Evolutionary conservation across 768 basidiomycete genomes (phyloP), one percentile per base, ranked within the genome.

Genomic region (Pleurotus cornucopiae): DNA sequence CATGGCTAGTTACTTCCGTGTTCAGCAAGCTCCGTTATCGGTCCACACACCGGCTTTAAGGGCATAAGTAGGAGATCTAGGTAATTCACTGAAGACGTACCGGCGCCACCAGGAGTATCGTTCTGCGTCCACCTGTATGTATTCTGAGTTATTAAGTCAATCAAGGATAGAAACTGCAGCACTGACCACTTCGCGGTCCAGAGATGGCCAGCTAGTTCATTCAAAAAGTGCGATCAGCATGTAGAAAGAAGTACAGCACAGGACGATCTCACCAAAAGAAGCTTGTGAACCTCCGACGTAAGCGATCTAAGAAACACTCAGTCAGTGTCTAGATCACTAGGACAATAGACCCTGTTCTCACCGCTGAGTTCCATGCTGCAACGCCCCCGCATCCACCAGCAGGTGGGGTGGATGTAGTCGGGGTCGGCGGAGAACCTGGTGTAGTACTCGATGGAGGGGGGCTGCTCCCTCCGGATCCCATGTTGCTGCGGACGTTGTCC

Each of bases 401-500:
- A 14, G 64, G 56, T 5, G 65, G 56, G 9, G 66, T 60, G 7
- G 66, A 62, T 11, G 69, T 49, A 0, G 68, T 53, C 6, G 65
- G 61, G 14, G 65, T 49, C 13, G 58, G 16, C 21, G 61, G 46
- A 41, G 57, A 21, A 20, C 64, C 12, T 1, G 43, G 12, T 5
- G 45, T 58, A 2, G 67, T 58, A n/a, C 67, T 60, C 26, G 65
- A 45, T 41, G 66, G 61, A 20, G 63, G 57, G 11, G 61, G 38
- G n/a, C 64, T 58, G 21, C 69, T 64, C 0, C 68, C 60, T 4
- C 64, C 57, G 7, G 58, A 57, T 18, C 75, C 79, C 79, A 89
- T 86, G 68, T 85, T 85, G 66, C 70, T 79, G 21, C 77, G 76
- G 61, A 89, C 78, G 66, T 89, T 89, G 66, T 83, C 82, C 80